Evolutionary conservation across 2,329 filamentous ascomycete genomes (phyloP), one percentile per base, ranked within the genome.

Genomic region (Penicillium palitans): DNA sequence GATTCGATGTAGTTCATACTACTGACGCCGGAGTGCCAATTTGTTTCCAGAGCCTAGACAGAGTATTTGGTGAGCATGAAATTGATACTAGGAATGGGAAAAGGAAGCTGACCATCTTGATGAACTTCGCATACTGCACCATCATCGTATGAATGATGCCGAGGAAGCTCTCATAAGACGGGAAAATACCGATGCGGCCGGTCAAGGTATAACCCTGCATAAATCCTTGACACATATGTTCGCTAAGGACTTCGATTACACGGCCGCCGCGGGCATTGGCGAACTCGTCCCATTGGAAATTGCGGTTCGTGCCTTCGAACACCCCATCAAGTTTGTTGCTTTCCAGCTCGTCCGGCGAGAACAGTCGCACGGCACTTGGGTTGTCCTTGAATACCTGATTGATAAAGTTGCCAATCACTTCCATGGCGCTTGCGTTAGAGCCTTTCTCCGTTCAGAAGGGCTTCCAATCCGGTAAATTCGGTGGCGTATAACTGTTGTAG

Each of bases 91-190:
- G 49, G 17, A 27, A 5, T 13, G 12, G 29, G n/a, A 3, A n/a
- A 33, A 29, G 1, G 12, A 31, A 48, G 4, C 68, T 52, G 59
- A 77, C 77, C 70, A 88, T 87, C 70, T 89, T 89, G 68, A 81
- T 82, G 70, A 89, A 89, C 66, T 89, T 89, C 66, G 82, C 81
- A 67, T 88, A 88, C 66, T 89, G 86, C 9, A 89, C 84, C 85
- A 89, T 88, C 86, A 89, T 89, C 2, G 86, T 88, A 63, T 88
- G 84, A 8, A 89, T 80, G 37, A 89, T 89, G 1, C 85, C 85
- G 9, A 89, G 72, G 74, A 89, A 89, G 6, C 82, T 84, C 68
- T 89, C 86, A 65, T 89, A 89, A 17, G 83, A 86, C 0, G 86
- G 86, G 66, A 89, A 88, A 1, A 89, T 74, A 0, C 79, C 86